Evolutionary conservation across 2,329 filamentous ascomycete genomes (phyloP).

Genomic region (Epichloe coenophiala): DNA sequence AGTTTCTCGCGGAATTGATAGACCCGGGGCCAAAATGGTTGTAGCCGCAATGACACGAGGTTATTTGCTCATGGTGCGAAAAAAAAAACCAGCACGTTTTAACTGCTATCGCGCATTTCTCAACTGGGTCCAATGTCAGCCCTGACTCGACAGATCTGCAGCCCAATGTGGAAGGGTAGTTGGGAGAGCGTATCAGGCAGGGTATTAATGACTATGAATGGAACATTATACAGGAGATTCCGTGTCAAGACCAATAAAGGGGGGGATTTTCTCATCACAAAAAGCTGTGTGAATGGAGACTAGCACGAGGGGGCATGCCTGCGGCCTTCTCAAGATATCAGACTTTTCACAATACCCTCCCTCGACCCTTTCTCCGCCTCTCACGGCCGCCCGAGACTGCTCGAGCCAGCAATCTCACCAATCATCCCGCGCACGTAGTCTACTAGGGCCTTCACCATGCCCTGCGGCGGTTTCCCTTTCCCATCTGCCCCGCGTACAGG

Average conservation of each 20-base stretch:
- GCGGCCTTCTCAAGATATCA: no score
- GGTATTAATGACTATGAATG: slow-evolving; percentile 17
- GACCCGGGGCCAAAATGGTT: no score
- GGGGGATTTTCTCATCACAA: slow-evolving; percentile 2
- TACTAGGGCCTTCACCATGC: slow-evolving; percentile 53
- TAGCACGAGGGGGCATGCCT: no score
- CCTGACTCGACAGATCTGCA: neutral
- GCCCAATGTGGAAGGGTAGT: neutral
- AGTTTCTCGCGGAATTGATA: no score
- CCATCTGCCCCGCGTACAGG: slow-evolving; percentile 32
- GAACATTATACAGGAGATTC: slow-evolving; percentile 19
- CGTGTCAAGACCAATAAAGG: slow-evolving; percentile 21
- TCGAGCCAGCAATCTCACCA: slow-evolving; percentile 26
- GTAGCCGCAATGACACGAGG: no score
- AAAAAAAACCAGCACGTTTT: no score
- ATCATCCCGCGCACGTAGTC: slow-evolving; percentile 42
- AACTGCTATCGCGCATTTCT: neutral
- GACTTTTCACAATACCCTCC: no score
- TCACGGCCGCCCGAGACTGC: slow-evolving; percentile 11
- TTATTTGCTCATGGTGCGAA: no score
- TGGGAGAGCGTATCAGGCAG: slow-evolving; percentile 11
- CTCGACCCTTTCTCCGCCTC: no score
- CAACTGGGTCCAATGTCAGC: neutral
- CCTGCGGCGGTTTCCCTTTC: slow-evolving; percentile 42
- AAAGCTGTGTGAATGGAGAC: neutral